These are phyloP conservation scores for Clarkia xantiana DNA, from an alignment of 345 rosid genomes.

Conservation along the genomic window DNA sequence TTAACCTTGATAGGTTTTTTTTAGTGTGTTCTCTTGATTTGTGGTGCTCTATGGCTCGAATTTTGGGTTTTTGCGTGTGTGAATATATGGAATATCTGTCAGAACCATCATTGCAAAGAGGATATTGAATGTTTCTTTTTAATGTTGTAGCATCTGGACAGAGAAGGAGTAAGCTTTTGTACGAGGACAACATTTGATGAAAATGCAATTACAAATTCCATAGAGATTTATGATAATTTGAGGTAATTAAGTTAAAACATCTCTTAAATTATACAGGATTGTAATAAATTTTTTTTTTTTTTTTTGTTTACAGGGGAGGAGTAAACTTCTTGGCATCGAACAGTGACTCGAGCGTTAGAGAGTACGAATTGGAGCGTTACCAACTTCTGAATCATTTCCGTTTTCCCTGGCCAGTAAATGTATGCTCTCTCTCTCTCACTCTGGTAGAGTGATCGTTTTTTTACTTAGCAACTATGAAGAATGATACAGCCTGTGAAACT, in stretches of 20 bases:
- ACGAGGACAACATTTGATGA: constrained; percentile 40
- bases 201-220: constrained; percentile 47
- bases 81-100: neutral
- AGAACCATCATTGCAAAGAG: too few relatives aligned
- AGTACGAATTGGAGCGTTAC: constrained; percentile 39
- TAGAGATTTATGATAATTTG: constrained; percentile 41
- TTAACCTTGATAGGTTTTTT: too few relatives aligned
- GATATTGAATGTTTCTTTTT: neutral
- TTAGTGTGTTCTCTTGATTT: too few relatives aligned
- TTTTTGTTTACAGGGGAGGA: constrained; percentile 35
- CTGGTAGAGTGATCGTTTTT: neutral
- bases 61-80: neutral
- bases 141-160: constrained; percentile 28
- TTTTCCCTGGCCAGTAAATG: constrained; percentile 60
- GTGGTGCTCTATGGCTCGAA: too few relatives aligned
- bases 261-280: too few relatives aligned
- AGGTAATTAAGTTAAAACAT: constrained; percentile 19
- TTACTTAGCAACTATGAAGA: too few relatives aligned
- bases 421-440: constrained; percentile 10
- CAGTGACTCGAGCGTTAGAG: constrained; percentile 36
- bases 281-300: neutral
- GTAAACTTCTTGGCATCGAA: constrained; percentile 37
- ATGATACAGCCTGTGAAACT: too few relatives aligned
- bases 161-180: constrained; percentile 43
- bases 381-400: constrained; percentile 30